Evolutionary conservation across 1,284 basidiomycete genomes (phyloP).

Genomic region (Puccinia hordei): DNA sequence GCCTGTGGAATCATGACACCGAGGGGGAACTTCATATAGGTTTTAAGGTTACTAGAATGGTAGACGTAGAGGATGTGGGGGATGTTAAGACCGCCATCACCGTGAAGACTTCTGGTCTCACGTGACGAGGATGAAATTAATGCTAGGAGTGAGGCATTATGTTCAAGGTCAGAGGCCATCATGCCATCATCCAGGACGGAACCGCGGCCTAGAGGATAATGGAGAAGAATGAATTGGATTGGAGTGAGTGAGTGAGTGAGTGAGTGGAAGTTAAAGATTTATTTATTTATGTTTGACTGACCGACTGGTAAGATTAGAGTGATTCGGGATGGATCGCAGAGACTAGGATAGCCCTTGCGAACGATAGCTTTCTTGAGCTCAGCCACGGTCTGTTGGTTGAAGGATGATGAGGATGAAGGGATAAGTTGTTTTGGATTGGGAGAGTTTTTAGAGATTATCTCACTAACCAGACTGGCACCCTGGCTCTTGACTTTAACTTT

Average conservation of each 20-base stretch:
- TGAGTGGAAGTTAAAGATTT: too few species aligned
- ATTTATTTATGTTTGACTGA: background rate
- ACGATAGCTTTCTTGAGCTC: conserved; percentile 39
- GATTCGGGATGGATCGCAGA: conserved; percentile 35
- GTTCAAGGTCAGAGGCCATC: conserved; percentile 17
- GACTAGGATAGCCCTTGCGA: conserved; percentile 35
- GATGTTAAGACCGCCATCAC: conserved; percentile 16
- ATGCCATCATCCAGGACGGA: conserved; percentile 9
- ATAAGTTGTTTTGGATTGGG: too few species aligned
- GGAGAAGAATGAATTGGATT: background rate
- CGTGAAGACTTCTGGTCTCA: background rate
- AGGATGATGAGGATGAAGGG: too few species aligned
- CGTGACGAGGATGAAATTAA: background rate
- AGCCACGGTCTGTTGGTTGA: conserved; percentile 32
- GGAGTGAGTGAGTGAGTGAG: too few species aligned
- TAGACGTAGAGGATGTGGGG: conserved; percentile 36
- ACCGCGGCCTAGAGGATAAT: background rate
- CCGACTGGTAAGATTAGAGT: conserved; percentile 27
- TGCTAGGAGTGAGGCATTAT: conserved; percentile 1
- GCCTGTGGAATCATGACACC: background rate
- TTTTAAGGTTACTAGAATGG: background rate
- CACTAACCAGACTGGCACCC: conserved; percentile 28
- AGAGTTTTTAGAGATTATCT: too few species aligned
- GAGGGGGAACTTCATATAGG: conserved; percentile 25
- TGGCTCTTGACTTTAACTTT: conserved; percentile 36